Evolutionary conservation across 495 filamentous ascomycete genomes (phyloP).

Genomic region (Lasiosphaeris hirsuta): DNA sequence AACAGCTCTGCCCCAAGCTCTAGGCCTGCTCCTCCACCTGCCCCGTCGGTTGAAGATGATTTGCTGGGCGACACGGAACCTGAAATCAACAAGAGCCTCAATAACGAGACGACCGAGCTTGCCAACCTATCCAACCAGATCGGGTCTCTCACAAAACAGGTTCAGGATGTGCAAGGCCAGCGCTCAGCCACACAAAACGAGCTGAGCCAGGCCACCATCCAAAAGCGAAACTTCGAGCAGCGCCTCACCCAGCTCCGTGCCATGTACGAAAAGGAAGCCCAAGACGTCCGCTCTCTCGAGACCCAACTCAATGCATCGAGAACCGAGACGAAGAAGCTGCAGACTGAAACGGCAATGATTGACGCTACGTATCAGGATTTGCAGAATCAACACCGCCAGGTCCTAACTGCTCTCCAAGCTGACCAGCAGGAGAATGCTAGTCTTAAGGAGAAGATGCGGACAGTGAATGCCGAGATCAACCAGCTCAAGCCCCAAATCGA

Average conservation of each 20-base stretch:
- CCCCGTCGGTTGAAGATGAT: constrained; percentile 68
- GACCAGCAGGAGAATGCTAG: constrained; percentile 85
- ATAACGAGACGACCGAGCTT: constrained; percentile 85
- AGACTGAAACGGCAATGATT: constrained; percentile 74
- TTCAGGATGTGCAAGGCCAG: constrained; percentile 84
- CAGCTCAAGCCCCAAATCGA: constrained; percentile 85
- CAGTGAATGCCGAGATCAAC: constrained; percentile 73
- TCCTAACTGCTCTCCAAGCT: constrained; percentile 67
- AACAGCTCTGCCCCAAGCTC: constrained; percentile 40
- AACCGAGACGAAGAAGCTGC: constrained; percentile 76
- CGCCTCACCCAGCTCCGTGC: constrained; percentile 77
- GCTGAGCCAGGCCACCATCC: constrained; percentile 68
- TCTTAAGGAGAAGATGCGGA: constrained; percentile 82
- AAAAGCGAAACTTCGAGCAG: constrained; percentile 89
- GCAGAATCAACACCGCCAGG: constrained; percentile 76
- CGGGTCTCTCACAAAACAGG: constrained; percentile 82
- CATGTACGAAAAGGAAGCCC: constrained; percentile 90
- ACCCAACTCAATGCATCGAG: constrained; percentile 72
- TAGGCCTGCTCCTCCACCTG: constrained; percentile 38
- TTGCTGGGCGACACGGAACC: constrained; percentile 92
- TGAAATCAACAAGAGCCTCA: constrained; percentile 82
- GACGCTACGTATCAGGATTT: constrained; percentile 82
- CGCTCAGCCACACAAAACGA: constrained; percentile 72
- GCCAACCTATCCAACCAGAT: constrained; percentile 96
- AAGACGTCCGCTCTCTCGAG: constrained; percentile 78